Base-by-base conservation (phyloP, 2,329 filamentous ascomycete genomes). In the Hyphodiscus sp. region DNA sequence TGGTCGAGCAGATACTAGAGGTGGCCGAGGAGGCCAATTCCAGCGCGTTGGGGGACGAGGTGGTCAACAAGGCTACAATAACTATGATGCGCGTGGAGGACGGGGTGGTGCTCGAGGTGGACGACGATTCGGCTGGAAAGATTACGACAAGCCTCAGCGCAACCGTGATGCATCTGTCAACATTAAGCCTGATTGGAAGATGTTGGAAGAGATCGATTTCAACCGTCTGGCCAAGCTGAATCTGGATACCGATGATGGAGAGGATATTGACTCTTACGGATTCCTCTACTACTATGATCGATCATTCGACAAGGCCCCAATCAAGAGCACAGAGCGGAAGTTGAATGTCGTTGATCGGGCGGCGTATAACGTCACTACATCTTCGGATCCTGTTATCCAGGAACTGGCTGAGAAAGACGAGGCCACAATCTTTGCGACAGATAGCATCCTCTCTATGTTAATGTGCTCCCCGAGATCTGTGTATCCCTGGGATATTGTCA, bases 211-310 rank as follows among this genome's bases (percentile, higher is more conserved):
- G 80, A 96, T 99, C 71, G 94, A 99, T 73, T 99, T 95, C 76
- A 92, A 90, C 76, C 87, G 94, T 63, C 82, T 99, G 63, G 80
- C 83, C 64, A 99, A 99, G 81, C 82, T 99, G 67, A 99, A 96
- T 76, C 81, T 99, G 58, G 94, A 97, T 66, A 86, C 91, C 16
- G 89, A 92, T 63, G 90, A 95, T 50, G 94, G 94, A 67, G 94
- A 99, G 75, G 94, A 99, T 68, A 75, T 99, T 58, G 92, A 96
- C 64, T 85, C 83, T 72, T 97, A 96, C 71, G 94, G 94, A 61
- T 99, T 97, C 85, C 80, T 99, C 52, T 92, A 97, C 83, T 90
- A 94, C 81, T 99, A 99, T 74, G 94, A 99, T 76, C 89, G 92
- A 65, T 83, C 85, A 56, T 96, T 88, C 77, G 94, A 99, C 76